Evolutionary conservation across 176 grass and related monocot species (phyloP).

Genomic region (Juncus inflexus): DNA sequence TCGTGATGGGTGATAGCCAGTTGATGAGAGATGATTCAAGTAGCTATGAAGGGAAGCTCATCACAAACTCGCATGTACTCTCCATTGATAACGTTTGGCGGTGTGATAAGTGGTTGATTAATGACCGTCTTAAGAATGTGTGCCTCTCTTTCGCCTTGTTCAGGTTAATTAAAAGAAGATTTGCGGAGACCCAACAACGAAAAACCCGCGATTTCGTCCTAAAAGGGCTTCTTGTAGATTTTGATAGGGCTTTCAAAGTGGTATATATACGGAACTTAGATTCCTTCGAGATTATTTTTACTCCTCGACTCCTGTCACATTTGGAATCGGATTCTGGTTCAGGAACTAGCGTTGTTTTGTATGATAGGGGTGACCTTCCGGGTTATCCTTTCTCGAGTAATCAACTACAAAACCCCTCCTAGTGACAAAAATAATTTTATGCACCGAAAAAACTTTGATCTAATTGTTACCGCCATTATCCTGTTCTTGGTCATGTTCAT

Average conservation of each 20-base stretch:
- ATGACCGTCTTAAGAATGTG: constrained; percentile 16
- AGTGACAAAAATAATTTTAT: neutral
- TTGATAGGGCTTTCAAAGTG: neutral
- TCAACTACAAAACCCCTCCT: neutral
- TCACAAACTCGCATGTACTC: neutral
- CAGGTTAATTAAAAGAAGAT: constrained; percentile 24
- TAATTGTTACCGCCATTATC: neutral
- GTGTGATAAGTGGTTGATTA: neutral
- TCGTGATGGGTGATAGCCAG: neutral
- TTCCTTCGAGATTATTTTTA: constrained; percentile 22
- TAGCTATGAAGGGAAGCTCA: neutral
- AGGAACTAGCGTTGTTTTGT: neutral
- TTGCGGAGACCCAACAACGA: neutral
- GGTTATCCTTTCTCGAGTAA: neutral
- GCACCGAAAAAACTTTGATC: neutral
- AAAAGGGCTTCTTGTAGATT: neutral
- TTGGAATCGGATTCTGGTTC: neutral
- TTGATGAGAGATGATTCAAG: neutral
- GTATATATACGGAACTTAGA: constrained; percentile 16
- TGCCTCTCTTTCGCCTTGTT: constrained; percentile 31
- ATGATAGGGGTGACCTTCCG: neutral
- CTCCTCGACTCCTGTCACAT: constrained; percentile 19
- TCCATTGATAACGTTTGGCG: constrained; percentile 15
- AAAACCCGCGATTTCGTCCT: constrained; percentile 6
- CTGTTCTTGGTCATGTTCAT: neutral